These are phyloP conservation scores for Vitis labrusca DNA, from an alignment of 164 flowering plant genomes.

Conservation along the genomic window DNA sequence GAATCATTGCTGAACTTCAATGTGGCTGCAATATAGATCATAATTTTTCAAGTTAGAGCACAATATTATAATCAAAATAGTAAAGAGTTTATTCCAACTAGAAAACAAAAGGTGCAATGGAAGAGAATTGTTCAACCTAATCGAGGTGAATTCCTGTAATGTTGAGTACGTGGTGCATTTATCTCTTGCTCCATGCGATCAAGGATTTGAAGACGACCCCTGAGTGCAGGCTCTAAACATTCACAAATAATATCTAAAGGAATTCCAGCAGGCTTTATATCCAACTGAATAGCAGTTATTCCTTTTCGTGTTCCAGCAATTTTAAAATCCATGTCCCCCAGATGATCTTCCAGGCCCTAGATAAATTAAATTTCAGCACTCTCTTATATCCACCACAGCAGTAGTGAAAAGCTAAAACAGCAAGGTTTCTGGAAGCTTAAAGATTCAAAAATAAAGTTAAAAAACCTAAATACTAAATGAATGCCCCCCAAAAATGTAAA, in stretches of 20 bases:
- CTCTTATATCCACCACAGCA: neutral
- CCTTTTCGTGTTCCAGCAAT: slow-evolving; percentile 95
- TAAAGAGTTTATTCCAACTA: neutral
- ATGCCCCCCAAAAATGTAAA: no score
- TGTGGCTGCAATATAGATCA: slow-evolving; percentile 50
- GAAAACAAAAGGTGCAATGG: neutral
- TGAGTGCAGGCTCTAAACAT: slow-evolving; percentile 70
- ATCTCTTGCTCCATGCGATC: slow-evolving; percentile 88
- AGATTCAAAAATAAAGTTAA: no score
- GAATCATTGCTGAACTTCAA: slow-evolving; percentile 76
- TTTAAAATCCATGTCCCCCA: slow-evolving; percentile 99
- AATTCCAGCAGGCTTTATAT: slow-evolving; percentile 98
- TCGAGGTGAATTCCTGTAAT: slow-evolving; percentile 63
- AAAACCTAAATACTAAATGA: no score
- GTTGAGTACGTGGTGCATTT: slow-evolving; percentile 71
- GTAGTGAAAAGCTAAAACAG: neutral
- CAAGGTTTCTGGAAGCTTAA: neutral
- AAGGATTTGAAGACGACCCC: slow-evolving; percentile 84
- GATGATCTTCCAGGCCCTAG: slow-evolving; percentile 97
- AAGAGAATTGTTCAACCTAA: slow-evolving; percentile 43
- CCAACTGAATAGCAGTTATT: slow-evolving; percentile 90
- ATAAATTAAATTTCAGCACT: slow-evolving; percentile 13
- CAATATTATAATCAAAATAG: neutral
- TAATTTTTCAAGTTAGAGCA: slow-evolving; percentile 1
- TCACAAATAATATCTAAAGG: slow-evolving; percentile 93